A percentile compares a stretch with the other conserved stretches of the same genome.
phyloP scores from a whole-genome alignment of 129 eudicot species.

The Tanacetum coccineum region DNA sequence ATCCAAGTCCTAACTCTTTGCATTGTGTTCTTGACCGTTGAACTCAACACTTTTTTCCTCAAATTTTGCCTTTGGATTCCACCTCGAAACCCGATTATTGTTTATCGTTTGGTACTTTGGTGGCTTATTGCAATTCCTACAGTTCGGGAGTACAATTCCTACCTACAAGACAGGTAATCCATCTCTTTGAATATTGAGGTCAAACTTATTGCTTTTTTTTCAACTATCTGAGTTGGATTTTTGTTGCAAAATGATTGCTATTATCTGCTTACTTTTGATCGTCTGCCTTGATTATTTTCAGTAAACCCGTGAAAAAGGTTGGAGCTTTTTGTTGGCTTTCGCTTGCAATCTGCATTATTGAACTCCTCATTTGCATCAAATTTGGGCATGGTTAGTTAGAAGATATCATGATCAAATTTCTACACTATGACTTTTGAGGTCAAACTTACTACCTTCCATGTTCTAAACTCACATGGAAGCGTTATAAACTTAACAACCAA shows the following conservation, averaged over 20 bases:
- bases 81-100: conserved; percentile 77
- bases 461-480: background rate
- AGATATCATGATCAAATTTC: conserved; percentile 1
- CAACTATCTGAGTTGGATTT: background rate
- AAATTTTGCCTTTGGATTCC: conserved; percentile 99
- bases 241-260: conserved; percentile 6
- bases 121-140: conserved; percentile 97
- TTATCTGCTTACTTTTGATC: conserved; percentile 13
- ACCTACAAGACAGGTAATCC: conserved; percentile 81
- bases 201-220: conserved; percentile 1
- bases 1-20: conserved; percentile 87
- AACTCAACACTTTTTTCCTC: conserved; percentile 89
- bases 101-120: conserved; percentile 85
- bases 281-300: conserved; percentile 24
- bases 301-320: conserved; percentile 83
- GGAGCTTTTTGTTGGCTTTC: conserved; percentile 99
- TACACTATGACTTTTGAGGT: conserved; percentile 19
- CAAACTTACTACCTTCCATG: conserved; percentile 20
- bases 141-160: conserved; percentile 88
- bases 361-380: conserved; percentile 94
- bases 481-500: conserved; percentile 3
- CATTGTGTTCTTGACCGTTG: conserved; percentile 78
- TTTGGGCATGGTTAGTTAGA: conserved; percentile 87
- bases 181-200: conserved; percentile 5
- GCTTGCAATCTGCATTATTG: conserved; percentile 91